Evolutionary conservation across 2,329 filamentous ascomycete genomes (phyloP).

Genomic region (Colletotrichum sp.): DNA sequence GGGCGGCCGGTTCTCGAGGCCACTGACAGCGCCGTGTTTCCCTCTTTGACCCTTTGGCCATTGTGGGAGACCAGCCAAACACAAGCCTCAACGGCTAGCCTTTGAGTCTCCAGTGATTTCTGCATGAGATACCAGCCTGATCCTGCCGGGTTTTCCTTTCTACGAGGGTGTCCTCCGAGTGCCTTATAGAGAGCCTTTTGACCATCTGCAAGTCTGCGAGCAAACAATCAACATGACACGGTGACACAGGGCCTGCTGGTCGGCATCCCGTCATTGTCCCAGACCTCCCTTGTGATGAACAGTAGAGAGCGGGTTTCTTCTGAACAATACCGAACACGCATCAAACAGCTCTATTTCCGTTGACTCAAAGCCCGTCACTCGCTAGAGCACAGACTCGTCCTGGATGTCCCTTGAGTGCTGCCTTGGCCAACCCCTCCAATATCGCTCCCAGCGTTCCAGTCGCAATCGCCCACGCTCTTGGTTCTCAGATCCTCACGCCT

Average conservation of each 20-base stretch:
- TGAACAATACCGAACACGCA: background rate
- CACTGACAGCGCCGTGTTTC: slow-evolving; percentile 4
- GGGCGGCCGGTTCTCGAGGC: background rate
- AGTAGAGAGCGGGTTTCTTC: background rate
- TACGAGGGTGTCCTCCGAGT: background rate
- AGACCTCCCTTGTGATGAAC: background rate
- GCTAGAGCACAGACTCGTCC: background rate
- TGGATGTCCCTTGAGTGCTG: background rate
- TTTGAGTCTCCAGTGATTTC: background rate
- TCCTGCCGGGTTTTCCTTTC: background rate
- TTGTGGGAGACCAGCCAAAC: background rate
- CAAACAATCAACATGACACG: background rate
- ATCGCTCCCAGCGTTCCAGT: background rate
- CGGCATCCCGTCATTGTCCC: background rate
- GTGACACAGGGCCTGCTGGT: background rate
- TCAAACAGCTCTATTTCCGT: background rate
- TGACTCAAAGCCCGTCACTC: background rate
- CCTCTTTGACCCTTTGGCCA: background rate
- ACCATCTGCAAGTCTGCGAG: background rate
- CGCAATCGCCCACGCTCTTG: background rate
- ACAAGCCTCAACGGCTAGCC: background rate
- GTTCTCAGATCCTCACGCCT: background rate
- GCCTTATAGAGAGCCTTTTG: background rate
- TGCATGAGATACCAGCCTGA: background rate
- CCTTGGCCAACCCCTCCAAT: background rate